Conservation (phyloP, 768 basidiomycete genomes). For the Russula ochroleuca region DNA sequence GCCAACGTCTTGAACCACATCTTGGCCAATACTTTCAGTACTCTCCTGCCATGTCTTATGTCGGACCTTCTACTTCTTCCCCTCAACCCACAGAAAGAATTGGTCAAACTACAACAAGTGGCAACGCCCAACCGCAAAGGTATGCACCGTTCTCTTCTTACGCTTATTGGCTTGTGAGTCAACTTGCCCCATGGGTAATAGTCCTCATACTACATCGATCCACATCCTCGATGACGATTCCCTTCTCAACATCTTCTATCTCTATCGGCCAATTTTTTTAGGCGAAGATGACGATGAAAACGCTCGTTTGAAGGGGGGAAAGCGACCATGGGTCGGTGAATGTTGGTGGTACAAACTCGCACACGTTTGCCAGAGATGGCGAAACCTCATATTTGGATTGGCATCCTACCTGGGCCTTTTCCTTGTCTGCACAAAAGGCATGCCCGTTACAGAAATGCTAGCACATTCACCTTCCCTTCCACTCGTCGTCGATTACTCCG, state of each 20-base stretch:
- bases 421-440: neutral
- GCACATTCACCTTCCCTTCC: neutral
- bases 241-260: neutral
- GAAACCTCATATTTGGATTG: neutral
- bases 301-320: no score
- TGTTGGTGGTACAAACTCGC: neutral
- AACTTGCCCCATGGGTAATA: neutral
- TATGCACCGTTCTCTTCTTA: neutral
- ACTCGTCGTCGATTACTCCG: neutral
- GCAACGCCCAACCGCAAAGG: neutral
- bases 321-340: neutral
- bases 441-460: neutral
- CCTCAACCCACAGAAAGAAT: neutral
- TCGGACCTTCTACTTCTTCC: neutral
- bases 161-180: neutral
- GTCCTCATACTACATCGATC: neutral
- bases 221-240: neutral
- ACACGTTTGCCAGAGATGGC: neutral
- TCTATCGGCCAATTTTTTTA: neutral
- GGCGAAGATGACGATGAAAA: neutral
- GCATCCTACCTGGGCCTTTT: neutral
- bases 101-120: neutral
- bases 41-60: neutral
- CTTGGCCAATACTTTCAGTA: neutral
- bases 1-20: no score